A percentile compares a stretch with the other conserved stretches of the same genome.
Conservation (phyloP, 2,329 filamentous ascomycete species). For the Tothia fuscella region DNA sequence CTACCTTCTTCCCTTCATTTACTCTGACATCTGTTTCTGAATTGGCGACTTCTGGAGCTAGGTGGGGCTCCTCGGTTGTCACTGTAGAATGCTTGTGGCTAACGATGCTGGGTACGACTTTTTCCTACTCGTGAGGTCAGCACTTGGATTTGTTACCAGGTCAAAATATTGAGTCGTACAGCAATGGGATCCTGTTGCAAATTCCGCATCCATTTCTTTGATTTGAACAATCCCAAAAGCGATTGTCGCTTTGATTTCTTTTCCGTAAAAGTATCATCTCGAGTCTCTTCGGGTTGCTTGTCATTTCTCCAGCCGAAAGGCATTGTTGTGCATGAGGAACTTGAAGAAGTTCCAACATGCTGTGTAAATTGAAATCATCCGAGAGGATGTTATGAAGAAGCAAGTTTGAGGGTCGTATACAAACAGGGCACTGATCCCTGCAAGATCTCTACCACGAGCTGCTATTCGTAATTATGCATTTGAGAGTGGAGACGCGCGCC, state of each 20-base stretch:
- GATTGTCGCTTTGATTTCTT: neutral
- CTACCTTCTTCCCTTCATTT: neutral
- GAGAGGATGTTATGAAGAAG: too few species aligned
- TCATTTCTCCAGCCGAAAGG: too few species aligned
- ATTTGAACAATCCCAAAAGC: neutral
- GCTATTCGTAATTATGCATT: too few species aligned
- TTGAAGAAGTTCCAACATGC: too few species aligned
- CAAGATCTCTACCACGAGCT: too few species aligned
- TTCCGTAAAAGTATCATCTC: too few species aligned
- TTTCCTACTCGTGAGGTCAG: neutral
- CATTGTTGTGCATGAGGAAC: too few species aligned
- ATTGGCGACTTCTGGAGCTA: neutral
- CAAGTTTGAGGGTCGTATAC: too few species aligned
- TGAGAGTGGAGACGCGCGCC: too few species aligned
- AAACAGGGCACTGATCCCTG: too few species aligned
- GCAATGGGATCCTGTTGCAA: neutral
- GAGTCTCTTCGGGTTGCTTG: too few species aligned
- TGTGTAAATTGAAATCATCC: too few species aligned
- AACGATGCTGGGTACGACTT: neutral
- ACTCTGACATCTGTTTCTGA: neutral
- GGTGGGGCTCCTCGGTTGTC: neutral
- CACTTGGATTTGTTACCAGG: neutral
- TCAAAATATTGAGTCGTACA: neutral
- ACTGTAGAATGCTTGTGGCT: neutral
- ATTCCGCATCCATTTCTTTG: neutral